Base-by-base conservation (phyloP, 1,284 basidiomycete genomes). In the Ustilago vetiveriae region DNA sequence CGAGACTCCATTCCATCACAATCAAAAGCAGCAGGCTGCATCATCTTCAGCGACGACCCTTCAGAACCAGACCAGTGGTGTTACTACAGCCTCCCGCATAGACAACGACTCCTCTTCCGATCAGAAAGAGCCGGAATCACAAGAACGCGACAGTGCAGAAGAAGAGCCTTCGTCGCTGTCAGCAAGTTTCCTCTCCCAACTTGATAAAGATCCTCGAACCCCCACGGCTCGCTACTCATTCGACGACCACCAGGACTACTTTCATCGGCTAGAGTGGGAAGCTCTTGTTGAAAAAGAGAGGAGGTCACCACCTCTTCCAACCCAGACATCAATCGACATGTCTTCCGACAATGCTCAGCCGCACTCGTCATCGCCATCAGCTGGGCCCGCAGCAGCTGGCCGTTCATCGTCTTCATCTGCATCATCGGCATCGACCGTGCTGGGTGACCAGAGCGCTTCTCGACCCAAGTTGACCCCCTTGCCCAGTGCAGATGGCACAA, bases 231-330 rank as follows among this genome's bases (percentile, higher is more conserved):
- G 66, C 6, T 69, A 69, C 36, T 63, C 59, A 13, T 69, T 69
- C 44, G 66, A 69, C 66, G 66, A 69, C 41, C 66, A 69, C 22
- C 59, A 69, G 4, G 59, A 69, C 51, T 69, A 69, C 48, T 58
- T 63, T 11, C 48, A 63, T 21, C 45, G 59, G 3, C 55, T 63
- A 46, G 53, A 69, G 38, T 63, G 54, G 55, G 66, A 63, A 43
- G 63, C 63, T 8, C 56, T 66, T 14, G 42, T 59, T 21, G 30
- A 56, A 24, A 27, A 50, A 6, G 33, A 53, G 19, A 19, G 24
- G 21, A 41, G 40, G 13, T 27, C 47, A 13, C 35, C 44, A n/a
- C 11, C 60, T 22, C 29, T 47, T 13, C 32, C 39, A 24, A 29
- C 14, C 7, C 17, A 14, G 8, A 24, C 44, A 36, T 30, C 29